Percentiles rank a stretch among this genome's conserved stretches.
phyloP scores from a whole-genome alignment of 2,329 filamentous ascomycete genomes.

The Lachnellula subtilissima region DNA sequence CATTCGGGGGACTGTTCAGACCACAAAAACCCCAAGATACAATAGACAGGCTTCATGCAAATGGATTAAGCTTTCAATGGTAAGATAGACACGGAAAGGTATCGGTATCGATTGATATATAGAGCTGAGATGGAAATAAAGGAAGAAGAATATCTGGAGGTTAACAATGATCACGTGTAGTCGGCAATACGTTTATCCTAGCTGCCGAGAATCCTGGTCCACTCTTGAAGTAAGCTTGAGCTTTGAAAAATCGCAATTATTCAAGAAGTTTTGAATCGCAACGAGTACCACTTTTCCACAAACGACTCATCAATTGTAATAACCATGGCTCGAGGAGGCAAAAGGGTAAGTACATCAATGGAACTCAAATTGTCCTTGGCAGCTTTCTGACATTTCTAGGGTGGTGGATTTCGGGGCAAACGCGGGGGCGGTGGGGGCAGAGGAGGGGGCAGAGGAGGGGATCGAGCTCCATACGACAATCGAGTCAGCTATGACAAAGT shows the following conservation, averaged over 20 bases:
- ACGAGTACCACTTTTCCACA: background rate
- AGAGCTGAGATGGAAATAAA: background rate
- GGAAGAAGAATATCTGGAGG: background rate
- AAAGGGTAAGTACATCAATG: slow-evolving; percentile 21
- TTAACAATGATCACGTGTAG: background rate
- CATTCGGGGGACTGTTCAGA: too few species aligned
- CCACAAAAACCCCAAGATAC: too few species aligned
- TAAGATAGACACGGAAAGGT: too few species aligned
- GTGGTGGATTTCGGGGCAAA: slow-evolving; percentile 19
- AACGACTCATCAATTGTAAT: background rate
- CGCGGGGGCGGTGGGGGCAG: slow-evolving; percentile 17
- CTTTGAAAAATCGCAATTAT: background rate
- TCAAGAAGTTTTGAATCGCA: too few species aligned
- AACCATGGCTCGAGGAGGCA: slow-evolving; percentile 29
- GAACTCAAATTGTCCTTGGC: slow-evolving; percentile 5
- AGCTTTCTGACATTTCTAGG: slow-evolving; percentile 3
- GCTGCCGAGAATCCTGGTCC: background rate
- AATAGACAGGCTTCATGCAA: too few species aligned
- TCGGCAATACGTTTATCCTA: slow-evolving; percentile 2
- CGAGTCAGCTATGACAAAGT: slow-evolving; percentile 50
- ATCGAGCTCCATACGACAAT: slow-evolving; percentile 30
- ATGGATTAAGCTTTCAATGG: too few species aligned
- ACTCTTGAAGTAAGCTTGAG: background rate
- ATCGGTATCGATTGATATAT: too few species aligned
- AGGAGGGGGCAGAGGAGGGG: slow-evolving; percentile 21